A percentile compares a stretch with the other conserved stretches of the same genome.
These are phyloP conservation scores for Xylaria acuta DNA, from an alignment of 495 filamentous ascomycete genomes.

Conservation along the genomic window DNA sequence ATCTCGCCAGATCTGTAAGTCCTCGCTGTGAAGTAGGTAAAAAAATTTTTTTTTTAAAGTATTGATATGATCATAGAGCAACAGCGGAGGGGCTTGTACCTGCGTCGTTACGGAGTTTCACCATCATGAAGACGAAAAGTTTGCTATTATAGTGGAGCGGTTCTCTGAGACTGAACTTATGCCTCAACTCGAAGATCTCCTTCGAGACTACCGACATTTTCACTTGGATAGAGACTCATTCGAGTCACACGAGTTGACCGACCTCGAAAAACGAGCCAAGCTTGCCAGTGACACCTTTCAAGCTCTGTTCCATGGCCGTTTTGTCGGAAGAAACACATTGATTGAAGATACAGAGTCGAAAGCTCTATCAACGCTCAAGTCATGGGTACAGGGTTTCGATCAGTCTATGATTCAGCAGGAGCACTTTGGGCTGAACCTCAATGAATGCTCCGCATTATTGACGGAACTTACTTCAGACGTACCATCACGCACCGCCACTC, in stretches of 20 bases:
- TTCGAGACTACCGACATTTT: slow-evolving; percentile 41
- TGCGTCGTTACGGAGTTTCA: slow-evolving; percentile 51
- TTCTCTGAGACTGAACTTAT: slow-evolving; percentile 42
- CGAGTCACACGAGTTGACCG: slow-evolving; percentile 26
- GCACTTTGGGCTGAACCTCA: slow-evolving; percentile 1
- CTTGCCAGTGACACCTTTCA: slow-evolving; percentile 38
- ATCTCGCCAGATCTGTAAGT: slow-evolving; percentile 45
- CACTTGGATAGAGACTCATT: slow-evolving; percentile 28
- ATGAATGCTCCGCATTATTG: slow-evolving; percentile 37
- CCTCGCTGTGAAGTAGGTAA: neutral
- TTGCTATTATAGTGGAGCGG: slow-evolving; percentile 42
- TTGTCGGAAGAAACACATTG: slow-evolving; percentile 23
- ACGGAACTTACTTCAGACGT: slow-evolving; percentile 42
- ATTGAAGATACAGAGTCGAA: neutral
- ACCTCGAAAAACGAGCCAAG: slow-evolving; percentile 33
- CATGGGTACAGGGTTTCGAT: slow-evolving; percentile 29
- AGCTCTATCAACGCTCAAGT: slow-evolving; percentile 26
- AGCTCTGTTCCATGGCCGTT: slow-evolving; percentile 25
- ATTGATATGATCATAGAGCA: slow-evolving; percentile 35
- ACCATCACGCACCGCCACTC: slow-evolving; percentile 2
- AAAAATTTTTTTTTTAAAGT: neutral
- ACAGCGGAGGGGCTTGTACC: slow-evolving; percentile 46
- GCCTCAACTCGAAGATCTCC: slow-evolving; percentile 40
- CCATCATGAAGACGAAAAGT: slow-evolving; percentile 41
- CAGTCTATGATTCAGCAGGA: neutral